Evolutionary conservation across 306 rosid genomes (phyloP).

Genomic region (Sechiopsis laciniata): DNA sequence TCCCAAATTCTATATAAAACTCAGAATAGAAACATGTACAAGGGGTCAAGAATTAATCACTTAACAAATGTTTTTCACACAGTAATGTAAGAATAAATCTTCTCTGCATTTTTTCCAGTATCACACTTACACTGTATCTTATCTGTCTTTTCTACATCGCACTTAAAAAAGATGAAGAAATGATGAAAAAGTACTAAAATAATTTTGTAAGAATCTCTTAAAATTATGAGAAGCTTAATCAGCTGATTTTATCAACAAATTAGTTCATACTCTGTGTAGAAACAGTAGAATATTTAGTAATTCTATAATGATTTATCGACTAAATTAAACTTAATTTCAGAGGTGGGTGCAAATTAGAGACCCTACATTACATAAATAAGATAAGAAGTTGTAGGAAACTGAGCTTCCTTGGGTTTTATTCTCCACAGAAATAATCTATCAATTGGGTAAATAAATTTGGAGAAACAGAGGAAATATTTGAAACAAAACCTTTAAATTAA

Average conservation of each 20-base stretch:
- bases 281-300: neutral
- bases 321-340: neutral
- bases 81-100: neutral
- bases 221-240: neutral
- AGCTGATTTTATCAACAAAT: neutral
- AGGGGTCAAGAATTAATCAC: constrained; percentile 8
- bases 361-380: constrained; percentile 8
- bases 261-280: neutral
- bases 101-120: constrained; percentile 9
- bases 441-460: constrained; percentile 24
- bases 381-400: neutral
- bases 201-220: neutral
- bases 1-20: neutral
- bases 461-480: constrained; percentile 28
- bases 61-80: neutral
- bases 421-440: constrained; percentile 32
- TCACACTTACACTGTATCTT: neutral
- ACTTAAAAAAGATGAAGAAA: constrained; percentile 1
- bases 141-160: neutral
- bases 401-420: constrained; percentile 21
- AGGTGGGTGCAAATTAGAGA: neutral
- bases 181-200: neutral
- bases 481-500: constrained; percentile 33
- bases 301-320: neutral
- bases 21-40: neutral